Evolutionary conservation across 805 yeast genomes (phyloP).

Genomic region (Cyberlindnera japonica): DNA sequence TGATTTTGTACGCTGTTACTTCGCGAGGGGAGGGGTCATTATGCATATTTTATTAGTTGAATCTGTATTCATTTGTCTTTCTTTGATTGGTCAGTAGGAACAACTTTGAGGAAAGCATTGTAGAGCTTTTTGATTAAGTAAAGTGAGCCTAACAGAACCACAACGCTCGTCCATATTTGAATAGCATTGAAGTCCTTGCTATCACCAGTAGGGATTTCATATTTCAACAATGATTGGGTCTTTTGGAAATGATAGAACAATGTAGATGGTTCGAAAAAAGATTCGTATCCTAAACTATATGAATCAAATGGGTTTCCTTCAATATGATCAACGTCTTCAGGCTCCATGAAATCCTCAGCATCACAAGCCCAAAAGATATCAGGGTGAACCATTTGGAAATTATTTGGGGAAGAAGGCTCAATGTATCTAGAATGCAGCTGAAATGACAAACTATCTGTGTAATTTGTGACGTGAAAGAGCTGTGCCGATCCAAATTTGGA

Average conservation of each 20-base stretch:
- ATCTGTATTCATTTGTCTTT: neutral
- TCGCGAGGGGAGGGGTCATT: neutral
- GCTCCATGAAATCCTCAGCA: constrained; percentile 23
- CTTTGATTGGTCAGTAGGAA: neutral
- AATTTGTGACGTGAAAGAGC: constrained; percentile 34
- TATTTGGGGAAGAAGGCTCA: constrained; percentile 31
- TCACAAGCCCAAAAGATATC: constrained; percentile 50
- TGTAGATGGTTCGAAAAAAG: constrained; percentile 44
- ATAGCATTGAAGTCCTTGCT: constrained; percentile 27
- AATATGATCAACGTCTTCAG: constrained; percentile 24
- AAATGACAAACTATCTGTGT: constrained; percentile 30
- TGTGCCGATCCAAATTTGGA: constrained; percentile 45
- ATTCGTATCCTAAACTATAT: constrained; percentile 40
- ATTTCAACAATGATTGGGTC: constrained; percentile 14
- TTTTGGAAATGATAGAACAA: constrained; percentile 34
- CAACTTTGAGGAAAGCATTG: neutral
- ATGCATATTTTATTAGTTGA: constrained; percentile 3
- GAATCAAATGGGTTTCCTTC: constrained; percentile 36
- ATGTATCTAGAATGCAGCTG: constrained; percentile 52
- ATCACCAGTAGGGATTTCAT: constrained; percentile 43
- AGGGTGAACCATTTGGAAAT: constrained; percentile 34
- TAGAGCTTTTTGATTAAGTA: constrained; percentile 30
- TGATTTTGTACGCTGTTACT: constrained; percentile 20
- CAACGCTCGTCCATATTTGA: constrained; percentile 34
- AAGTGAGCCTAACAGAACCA: constrained; percentile 33